Base-by-base conservation (phyloP, 306 rosid genomes). In the Quercus aquifolioides region DNA sequence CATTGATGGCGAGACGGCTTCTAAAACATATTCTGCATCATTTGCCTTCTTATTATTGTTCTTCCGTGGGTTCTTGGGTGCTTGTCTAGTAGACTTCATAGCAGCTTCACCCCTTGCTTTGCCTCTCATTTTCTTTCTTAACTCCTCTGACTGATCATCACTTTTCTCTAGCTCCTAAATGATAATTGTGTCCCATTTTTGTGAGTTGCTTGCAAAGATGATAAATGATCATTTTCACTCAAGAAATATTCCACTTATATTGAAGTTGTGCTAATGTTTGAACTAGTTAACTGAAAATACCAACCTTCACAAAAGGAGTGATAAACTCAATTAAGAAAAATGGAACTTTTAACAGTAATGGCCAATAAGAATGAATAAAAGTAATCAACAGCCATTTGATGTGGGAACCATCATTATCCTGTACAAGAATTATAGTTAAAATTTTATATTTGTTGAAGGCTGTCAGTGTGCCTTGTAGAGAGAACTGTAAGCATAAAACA, bases 291-390 rank as follows among this genome's bases (percentile, higher is more conserved):
- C 46, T 30, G 21, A 54, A 60, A 28, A 65, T 20, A 84, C 94
- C 74, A 80, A 92, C 99, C 99, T 92, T 90, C 75, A 95, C 97
- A 51, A 95, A 92, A 3, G 99, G 99, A 74, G 99, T 95, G 49
- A 93, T 92, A 63, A 95, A 92, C 80, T 92, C 99, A 73, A 95
- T 87, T 87, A 95, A 75, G 77, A 95, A 95, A 38, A 94, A 76
- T 55, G 99, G 97, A 33, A 33, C 8, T 33, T 33, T 33, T 33
- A 33, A 33, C 38, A 33, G 8, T 1, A 8, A 5, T 33, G 38
- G 38, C 38, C 38, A 33, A 33, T 33, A 5, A 0, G 8, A 5
- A 33, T 33, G 38, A 33, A 33, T 33, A 33, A 33, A 33, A 33
- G 5, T 33, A 8, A 33, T 33, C 38, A 33, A 33, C 38, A 5